Evolutionary conservation across 352 stramenopile genomes (phyloP), one percentile per base, ranked within the genome.

Genomic region (Phytophthora chlamydospora): DNA sequence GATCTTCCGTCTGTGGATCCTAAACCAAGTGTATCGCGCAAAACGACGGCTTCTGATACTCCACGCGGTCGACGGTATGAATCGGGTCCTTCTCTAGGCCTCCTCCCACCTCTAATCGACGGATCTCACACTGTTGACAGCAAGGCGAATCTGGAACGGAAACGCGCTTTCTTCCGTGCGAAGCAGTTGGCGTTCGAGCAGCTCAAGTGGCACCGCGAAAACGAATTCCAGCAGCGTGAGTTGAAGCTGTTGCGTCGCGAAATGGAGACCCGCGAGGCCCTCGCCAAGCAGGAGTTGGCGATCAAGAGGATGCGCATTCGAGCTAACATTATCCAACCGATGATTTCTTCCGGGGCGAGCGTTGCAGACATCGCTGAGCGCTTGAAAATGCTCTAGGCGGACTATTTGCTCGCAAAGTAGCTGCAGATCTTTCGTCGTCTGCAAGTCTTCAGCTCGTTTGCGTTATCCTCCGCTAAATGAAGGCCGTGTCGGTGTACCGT

Each of bases 131-230:
- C 13, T 7, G 14, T 29, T 12, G 38, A 10, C 21, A 33, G 7
- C 14, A 44, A 52, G n/a, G 4, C 42, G 11, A 60, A 70, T 54
- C 7, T 70, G 34, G 21, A 56, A 27, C 49, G 50, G 12, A 74
- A 74, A 34, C 66, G 60, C 13, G 27, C 40, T 14, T 64, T 58
- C 27, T 49, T 70, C 16, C 32, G n/a, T 7, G 54, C 60, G 0
- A 74, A 74, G 45, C 32, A 63, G 24, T 46, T 74, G 8, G 60
- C 60, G 2, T 74, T 74, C 36, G 60, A 74, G n/a, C 59, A 74
- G 34, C 24, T 70, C 1, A 57, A 55, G 19, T 65, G 53, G 65
- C 32, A 66, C 2, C 35, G 33, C 35, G 65, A 69, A 38, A 58
- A 69, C 27, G 58, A 69, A 5, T 38, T 68, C 12, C 65, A 68